Conservation (phyloP, 73 alveolate species). For the Stentor coeruleus region DNA sequence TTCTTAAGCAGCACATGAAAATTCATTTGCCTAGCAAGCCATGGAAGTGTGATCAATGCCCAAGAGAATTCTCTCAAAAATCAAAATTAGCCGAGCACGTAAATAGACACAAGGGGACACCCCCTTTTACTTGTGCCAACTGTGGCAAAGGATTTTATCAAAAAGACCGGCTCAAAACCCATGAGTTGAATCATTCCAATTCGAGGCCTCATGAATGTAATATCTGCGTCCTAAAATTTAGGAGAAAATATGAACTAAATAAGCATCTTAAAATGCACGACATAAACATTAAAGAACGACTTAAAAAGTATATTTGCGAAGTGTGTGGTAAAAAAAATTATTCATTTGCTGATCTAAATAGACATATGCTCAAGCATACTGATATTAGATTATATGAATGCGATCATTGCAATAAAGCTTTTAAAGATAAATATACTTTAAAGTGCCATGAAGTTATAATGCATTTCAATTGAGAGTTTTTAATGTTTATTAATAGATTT, state of each 20-base stretch:
- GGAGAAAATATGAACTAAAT: background rate
- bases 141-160: constrained; percentile 8
- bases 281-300: background rate
- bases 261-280: background rate
- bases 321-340: background rate
- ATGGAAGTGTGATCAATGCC: background rate
- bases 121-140: background rate
- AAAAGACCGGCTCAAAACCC: constrained; percentile 24
- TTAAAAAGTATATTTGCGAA: background rate
- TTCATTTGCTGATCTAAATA: background rate
- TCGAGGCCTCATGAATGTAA: constrained; percentile 46
- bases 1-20: background rate
- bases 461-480: too few species aligned
- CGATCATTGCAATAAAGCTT: background rate
- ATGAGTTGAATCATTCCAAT: constrained; percentile 40
- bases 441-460: too few species aligned
- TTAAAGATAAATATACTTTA: background rate
- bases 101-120: background rate
- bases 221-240: background rate
- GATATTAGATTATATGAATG: background rate
- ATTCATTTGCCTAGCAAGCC: background rate
- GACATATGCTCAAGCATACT: background rate
- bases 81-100: background rate
- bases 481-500: too few species aligned
- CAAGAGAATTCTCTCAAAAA: background rate